Evolutionary conservation across 805 yeast species (phyloP).

Genomic region (Yamadazyma nakazawae): DNA sequence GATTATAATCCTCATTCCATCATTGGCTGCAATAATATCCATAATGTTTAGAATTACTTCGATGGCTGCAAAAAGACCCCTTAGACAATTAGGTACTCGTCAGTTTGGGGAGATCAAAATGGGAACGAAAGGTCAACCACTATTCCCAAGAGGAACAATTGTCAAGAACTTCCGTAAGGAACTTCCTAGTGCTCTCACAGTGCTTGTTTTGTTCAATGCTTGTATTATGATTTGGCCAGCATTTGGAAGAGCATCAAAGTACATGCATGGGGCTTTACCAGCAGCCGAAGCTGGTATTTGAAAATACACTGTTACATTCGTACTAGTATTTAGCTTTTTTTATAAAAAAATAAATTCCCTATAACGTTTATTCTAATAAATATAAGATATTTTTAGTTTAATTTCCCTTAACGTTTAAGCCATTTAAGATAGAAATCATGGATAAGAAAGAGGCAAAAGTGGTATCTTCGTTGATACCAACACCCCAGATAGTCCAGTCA

Average conservation of each 20-base stretch:
- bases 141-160: slow-evolving; percentile 14
- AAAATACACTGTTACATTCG: neutral
- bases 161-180: slow-evolving; percentile 6
- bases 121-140: slow-evolving; percentile 11
- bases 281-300: neutral
- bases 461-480: slow-evolving; percentile 87
- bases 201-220: slow-evolving; percentile 6
- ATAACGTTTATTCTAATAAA: slow-evolving; percentile 1
- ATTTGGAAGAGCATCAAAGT: slow-evolving; percentile 7
- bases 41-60: neutral
- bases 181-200: slow-evolving; percentile 9
- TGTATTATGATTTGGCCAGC: slow-evolving; percentile 15
- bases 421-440: slow-evolving; percentile 61
- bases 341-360: no score
- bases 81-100: slow-evolving; percentile 2
- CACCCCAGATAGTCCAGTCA: slow-evolving; percentile 69
- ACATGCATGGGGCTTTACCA: slow-evolving; percentile 9
- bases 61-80: slow-evolving; percentile 1
- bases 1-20: neutral
- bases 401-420: slow-evolving; percentile 21
- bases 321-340: neutral
- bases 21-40: neutral
- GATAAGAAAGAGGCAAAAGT: slow-evolving; percentile 79
- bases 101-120: slow-evolving; percentile 5
- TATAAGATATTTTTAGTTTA: neutral